Evolutionary conservation across 352 stramenopile species (phyloP), one percentile per base, ranked within the genome.

Genomic region (Pythium dissimile): DNA sequence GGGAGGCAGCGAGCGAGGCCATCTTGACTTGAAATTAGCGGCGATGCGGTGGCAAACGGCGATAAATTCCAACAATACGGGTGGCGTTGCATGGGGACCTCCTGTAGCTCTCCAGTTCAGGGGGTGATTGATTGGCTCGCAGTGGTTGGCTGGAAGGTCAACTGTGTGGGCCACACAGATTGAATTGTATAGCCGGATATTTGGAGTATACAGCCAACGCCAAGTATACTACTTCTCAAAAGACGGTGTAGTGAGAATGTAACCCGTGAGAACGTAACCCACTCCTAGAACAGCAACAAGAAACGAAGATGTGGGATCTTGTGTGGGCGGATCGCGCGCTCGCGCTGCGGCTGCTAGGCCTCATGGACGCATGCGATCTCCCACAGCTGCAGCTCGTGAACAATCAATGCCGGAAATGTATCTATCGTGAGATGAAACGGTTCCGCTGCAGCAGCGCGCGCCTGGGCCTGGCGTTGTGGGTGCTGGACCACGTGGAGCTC

Each of bases 1-100:
- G 90, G 57, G 93, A 92, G 62, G 94, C 89, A 88, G 96, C 96
- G 69, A 92, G 66, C 59, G 80, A 86, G 71, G 76, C 66, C 78
- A 89, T 89, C 51, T 64, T 71, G 49, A 54, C 46, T 37, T 46
- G 53, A 42, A 50, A 69, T 80, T 61, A 75, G 68, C 67, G 70
- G 59, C 50, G 67, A 63, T 74, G 66, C 76, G 69, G 51, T 62
- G 73, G 74, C 76, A 76, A 77, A 83, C 72, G 67, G 67, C 73
- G 69, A 68, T 63, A 72, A 83, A 61, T 79, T 84, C 78, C 71
- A 81, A 84, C 69, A 75, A 60, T 83, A 73, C 30, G 31, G 20
- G n/a, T n/a, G n/a, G n/a, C n/a, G n/a, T n/a, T n/a, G n/a, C n/a
- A n/a, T n/a, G n/a, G n/a, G n/a, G n/a, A n/a, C n/a, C n/a, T n/a